These are phyloP conservation scores for Suhomyces ambrosiae DNA, from an alignment of 1,139 yeast genomes.

Conservation along the genomic window DNA sequence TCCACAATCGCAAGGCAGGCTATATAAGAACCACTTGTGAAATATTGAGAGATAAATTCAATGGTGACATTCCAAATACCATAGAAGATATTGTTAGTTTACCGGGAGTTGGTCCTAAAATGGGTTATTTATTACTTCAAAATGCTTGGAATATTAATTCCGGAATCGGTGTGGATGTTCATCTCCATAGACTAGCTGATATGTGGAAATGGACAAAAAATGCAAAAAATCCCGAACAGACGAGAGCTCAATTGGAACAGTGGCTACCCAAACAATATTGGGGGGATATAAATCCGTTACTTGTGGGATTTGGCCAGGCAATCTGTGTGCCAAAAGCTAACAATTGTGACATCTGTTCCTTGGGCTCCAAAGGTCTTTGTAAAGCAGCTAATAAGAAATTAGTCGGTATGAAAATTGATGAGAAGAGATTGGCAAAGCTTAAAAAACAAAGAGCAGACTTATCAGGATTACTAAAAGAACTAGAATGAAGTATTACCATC, in stretches of 20 bases:
- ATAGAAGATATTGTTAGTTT: constrained; percentile 65
- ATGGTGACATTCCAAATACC: constrained; percentile 70
- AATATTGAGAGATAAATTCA: constrained; percentile 51
- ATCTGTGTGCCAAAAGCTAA: constrained; percentile 74
- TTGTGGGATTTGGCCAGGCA: constrained; percentile 94
- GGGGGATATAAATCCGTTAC: constrained; percentile 80
- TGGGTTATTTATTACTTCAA: constrained; percentile 83
- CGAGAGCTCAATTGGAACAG: constrained; percentile 64
- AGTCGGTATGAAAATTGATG: constrained; percentile 33
- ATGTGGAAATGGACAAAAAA: constrained; percentile 78
- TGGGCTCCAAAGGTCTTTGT: constrained; percentile 56
- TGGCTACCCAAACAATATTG: constrained; percentile 79
- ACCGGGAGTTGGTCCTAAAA: constrained; percentile 97
- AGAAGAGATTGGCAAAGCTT: constrained; percentile 36
- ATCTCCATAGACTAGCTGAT: constrained; percentile 77
- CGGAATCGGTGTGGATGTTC: constrained; percentile 96
- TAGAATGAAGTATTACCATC: constrained; percentile 4
- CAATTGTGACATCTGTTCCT: constrained; percentile 73
- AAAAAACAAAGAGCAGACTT: constrained; percentile 40
- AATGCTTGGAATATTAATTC: constrained; percentile 74
- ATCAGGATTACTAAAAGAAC: constrained; percentile 11
- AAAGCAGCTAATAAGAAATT: constrained; percentile 50
- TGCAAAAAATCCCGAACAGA: constrained; percentile 70
- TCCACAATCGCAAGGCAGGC: constrained; percentile 76
- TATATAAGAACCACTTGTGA: constrained; percentile 66